These are phyloP conservation scores for Tremella mesenterica DNA, from an alignment of 768 basidiomycete species.

Conservation along the genomic window DNA sequence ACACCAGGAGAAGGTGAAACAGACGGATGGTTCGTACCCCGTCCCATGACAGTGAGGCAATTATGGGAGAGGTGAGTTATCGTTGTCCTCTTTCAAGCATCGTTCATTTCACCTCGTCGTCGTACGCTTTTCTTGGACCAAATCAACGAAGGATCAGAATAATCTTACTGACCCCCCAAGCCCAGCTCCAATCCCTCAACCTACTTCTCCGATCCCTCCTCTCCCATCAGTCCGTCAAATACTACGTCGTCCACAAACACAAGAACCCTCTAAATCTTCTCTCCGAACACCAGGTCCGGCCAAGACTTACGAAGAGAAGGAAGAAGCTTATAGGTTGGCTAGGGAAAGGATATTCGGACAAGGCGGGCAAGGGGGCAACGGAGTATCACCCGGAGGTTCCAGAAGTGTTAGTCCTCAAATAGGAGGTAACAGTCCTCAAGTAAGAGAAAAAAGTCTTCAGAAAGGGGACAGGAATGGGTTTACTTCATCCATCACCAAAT, in stretches of 20 bases:
- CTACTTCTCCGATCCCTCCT: background rate
- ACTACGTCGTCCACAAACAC: slow-evolving; percentile 2
- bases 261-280: background rate
- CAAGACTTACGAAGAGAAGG: slow-evolving; percentile 31
- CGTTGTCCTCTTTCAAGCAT: slow-evolving; percentile 9
- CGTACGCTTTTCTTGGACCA: background rate
- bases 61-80: slow-evolving; percentile 29
- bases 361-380: background rate
- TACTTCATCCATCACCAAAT: too few species aligned
- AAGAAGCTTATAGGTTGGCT: slow-evolving; percentile 31
- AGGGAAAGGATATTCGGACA: slow-evolving; percentile 28
- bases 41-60: slow-evolving; percentile 17
- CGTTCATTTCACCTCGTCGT: background rate
- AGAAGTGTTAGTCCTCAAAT: too few species aligned
- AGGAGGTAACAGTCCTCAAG: too few species aligned
- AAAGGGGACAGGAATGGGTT: too few species aligned
- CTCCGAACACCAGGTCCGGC: slow-evolving; percentile 9
- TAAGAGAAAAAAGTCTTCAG: too few species aligned
- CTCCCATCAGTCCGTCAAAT: slow-evolving; percentile 1
- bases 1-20: background rate
- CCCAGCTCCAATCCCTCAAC: background rate
- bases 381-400: too few species aligned
- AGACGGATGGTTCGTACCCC: slow-evolving; percentile 19
- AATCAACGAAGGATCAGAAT: background rate
- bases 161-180: background rate